Base-by-base conservation (phyloP, 2,329 filamentous ascomycete species). In the Lachnellula willkommii region DNA sequence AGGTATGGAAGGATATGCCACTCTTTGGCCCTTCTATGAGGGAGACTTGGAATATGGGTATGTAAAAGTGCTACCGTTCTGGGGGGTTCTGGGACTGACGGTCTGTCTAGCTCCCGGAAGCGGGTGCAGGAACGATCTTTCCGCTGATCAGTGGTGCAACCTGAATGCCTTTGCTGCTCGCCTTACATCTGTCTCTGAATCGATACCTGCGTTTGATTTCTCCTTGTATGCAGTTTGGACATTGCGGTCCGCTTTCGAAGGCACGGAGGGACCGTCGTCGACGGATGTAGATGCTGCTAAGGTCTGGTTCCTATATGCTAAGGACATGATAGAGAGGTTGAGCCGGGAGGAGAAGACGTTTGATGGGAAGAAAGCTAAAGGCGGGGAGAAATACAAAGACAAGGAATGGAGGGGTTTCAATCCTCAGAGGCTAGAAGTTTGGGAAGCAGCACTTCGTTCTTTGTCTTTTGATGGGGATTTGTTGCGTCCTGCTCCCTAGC, bases 1-100 rank as follows among this genome's bases (percentile, higher is more conserved):
- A 61, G 12, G 47, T 69, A 1, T 70, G 68, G 68, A 60, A 50
- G 32, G 67, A 66, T n/a, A 46, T 71, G 43, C 68, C 69, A 2
- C 60, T 56, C 2, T 65, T 69, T 52, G 65, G 65, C 2, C 64
- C 63, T 63, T 55, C 59, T 7, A 60, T 61, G 26, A 58, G 69
- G 28, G 66, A 70, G 8, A 11, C 50, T 9, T 68, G 60, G 56
- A 70, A 71, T 43, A 67, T 63, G 28, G 61, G 69, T 70, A 55
- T 60, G 8, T 14, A 3, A 9, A 28, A 2, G 3, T 9, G 32
- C 17, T n/a, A 42, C 37, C 35, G 9, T 32, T 17, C 20, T 5
- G 1, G 14, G 37, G 28, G 15, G 40, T n/a, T 32, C 20, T 42
- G 28, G 35, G 32, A 17, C 15, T 48, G 8, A 54, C 2, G 3